Conservation (phyloP, 2,329 filamentous ascomycete species). For the Fusarium pseudocircinatum region DNA sequence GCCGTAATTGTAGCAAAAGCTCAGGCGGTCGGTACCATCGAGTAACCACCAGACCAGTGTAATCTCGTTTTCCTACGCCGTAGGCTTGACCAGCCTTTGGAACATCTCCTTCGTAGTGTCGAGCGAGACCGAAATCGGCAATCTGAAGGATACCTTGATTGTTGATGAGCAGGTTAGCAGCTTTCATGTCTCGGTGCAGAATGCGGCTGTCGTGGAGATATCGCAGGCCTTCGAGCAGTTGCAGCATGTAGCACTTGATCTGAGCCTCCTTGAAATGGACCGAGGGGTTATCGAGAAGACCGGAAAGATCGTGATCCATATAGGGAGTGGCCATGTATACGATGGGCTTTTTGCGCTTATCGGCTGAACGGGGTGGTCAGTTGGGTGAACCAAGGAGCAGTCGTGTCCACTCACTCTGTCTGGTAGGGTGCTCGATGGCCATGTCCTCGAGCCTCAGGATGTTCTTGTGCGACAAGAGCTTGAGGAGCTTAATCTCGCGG, state of each 20-base stretch:
- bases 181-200: constrained; percentile 98
- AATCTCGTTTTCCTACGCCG: constrained; percentile 87
- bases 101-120: constrained; percentile 87
- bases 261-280: constrained; percentile 88
- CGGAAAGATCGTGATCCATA: constrained; percentile 99
- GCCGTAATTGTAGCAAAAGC: constrained; percentile 84
- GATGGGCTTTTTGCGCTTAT: constrained; percentile 82
- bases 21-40: constrained; percentile 97
- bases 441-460: constrained; percentile 91
- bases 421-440: constrained; percentile 83
- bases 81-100: constrained; percentile 81
- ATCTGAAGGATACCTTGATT: constrained; percentile 95
- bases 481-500: constrained; percentile 96
- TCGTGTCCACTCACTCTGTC: constrained; percentile 61
- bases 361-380: constrained; percentile 57
- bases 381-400: neutral
- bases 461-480: constrained; percentile 92
- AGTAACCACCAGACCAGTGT: constrained; percentile 96
- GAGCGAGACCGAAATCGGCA: constrained; percentile 93
- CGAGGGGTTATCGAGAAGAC: constrained; percentile 91
- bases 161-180: constrained; percentile 95
- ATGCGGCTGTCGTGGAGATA: constrained; percentile 93
- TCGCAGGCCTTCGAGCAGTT: constrained; percentile 86
- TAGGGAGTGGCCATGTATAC: constrained; percentile 99
- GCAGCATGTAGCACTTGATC: constrained; percentile 97